phyloP scores from a whole-genome alignment of 306 rosid species.

The Oxytropis ochrocephala region DNA sequence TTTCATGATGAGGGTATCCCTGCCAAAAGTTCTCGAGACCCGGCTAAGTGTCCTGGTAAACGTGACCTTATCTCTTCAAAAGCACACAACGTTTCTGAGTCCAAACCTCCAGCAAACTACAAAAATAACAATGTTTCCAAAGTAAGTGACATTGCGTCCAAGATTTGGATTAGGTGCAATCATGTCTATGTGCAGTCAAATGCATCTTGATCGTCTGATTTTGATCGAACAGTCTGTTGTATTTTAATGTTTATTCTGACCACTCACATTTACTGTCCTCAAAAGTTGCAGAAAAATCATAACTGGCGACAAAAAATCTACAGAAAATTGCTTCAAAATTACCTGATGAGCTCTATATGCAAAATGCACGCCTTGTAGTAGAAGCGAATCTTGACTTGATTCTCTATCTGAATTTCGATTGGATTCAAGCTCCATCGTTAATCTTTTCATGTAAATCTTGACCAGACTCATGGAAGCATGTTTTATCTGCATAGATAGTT shows the following conservation, averaged over 20 bases:
- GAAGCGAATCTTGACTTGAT: slow-evolving; percentile 81
- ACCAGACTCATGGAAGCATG: slow-evolving; percentile 72
- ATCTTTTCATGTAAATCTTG: slow-evolving; percentile 83
- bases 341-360: slow-evolving; percentile 94
- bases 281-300: neutral
- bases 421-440: slow-evolving; percentile 66
- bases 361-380: slow-evolving; percentile 79
- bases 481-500: slow-evolving; percentile 58
- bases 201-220: too few relatives aligned
- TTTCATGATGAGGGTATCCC: slow-evolving; percentile 51
- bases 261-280: neutral
- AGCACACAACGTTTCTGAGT: slow-evolving; percentile 80
- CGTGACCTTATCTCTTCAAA: slow-evolving; percentile 77
- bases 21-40: slow-evolving; percentile 54
- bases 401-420: slow-evolving; percentile 62
- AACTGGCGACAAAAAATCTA: neutral
- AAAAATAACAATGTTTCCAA: neutral
- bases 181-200: too few relatives aligned
- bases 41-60: slow-evolving; percentile 45
- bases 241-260: too few relatives aligned
- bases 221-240: too few relatives aligned
- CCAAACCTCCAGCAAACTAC: slow-evolving; percentile 94
- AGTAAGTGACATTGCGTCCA: neutral
- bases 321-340: slow-evolving; percentile 1
- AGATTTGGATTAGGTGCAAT: too few relatives aligned